Evolutionary conservation across 257 asterid genomes (phyloP), one percentile per base, ranked within the genome.

Genomic region (Solanum peruvianum): DNA sequence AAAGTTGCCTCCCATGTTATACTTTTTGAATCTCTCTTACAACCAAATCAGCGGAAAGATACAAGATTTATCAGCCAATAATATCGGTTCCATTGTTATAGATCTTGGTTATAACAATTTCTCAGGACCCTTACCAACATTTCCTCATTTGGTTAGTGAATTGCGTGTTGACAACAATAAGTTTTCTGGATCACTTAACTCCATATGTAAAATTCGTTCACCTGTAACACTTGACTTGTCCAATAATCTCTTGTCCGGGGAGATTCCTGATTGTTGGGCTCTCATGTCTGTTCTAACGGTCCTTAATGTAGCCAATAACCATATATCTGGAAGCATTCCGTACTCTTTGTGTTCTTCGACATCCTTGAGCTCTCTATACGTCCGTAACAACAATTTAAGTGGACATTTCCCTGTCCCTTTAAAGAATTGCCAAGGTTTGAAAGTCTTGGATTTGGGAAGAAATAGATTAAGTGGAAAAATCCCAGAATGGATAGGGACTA

Each of bases 41-140:
- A 92, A 92, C 87, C 86, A 87, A 2, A 66, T 91, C 21, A 84
- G 71, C 20, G 93, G 94, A 33, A 77, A 66, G 18, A 18, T 92
- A 70, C 90, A 83, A 13, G 87, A 88, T 58, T 83, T 90, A 10
- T 80, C 90, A 18, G 10, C 86, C 11, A 35, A 12, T 56, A 44
- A 29, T 31, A 47, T 20, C 21, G 84, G 20, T 41, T 10, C 13
- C 6, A 9, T 27, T 5, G 3, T 11, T 11, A 15, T 92, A 77
- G 91, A 89, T 56, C 41, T 87, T 4, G 87, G 91, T 56, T 87
- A 18, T 25, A 91, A 91, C 45, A 58, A 88, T 18, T 87, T 91
- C 11, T 86, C 87, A 14, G 92, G 93, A 18, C 87, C 86, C 49
- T 8, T 90, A 4, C 93, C 93, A 7, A 62, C 21, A 16, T 84